Evolutionary conservation across 345 rosid genomes (phyloP).

Genomic region (Aethionema arabicum): DNA sequence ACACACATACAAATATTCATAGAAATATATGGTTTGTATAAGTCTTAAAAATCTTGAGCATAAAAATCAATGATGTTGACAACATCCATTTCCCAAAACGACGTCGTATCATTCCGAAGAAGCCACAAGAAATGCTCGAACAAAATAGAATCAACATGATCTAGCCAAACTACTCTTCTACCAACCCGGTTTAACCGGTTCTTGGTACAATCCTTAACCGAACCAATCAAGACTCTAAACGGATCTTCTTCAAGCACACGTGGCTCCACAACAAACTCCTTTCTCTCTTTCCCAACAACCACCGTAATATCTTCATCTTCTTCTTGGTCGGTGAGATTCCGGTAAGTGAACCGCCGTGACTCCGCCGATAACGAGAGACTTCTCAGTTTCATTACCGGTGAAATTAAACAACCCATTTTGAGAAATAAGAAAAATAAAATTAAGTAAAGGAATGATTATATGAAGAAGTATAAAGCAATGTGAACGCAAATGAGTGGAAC

Average conservation of each 20-base stretch:
- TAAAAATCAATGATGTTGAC: constrained; percentile 79
- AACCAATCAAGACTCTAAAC: constrained; percentile 54
- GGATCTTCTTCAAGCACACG: constrained; percentile 65
- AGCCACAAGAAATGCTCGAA: constrained; percentile 95
- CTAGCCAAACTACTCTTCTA: constrained; percentile 52
- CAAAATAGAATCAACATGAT: constrained; percentile 70
- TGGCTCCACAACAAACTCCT: constrained; percentile 67
- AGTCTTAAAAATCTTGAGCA: constrained; percentile 49
- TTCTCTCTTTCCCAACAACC: constrained; percentile 80
- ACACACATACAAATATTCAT: not conserved
- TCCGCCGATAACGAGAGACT: constrained; percentile 38
- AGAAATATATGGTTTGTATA: not conserved
- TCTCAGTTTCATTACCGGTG: constrained; percentile 49
- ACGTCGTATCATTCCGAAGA: constrained; percentile 63
- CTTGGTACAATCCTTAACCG: constrained; percentile 25
- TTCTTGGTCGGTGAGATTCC: constrained; percentile 32
- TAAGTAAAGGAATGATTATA: not conserved
- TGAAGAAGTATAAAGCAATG: not conserved
- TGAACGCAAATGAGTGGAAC: constrained; percentile 9
- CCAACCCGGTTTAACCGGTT: constrained; percentile 24
- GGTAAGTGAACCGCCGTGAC: constrained; percentile 50
- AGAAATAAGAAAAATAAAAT: constrained; percentile 11
- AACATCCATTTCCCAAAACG: constrained; percentile 68
- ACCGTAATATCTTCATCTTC: constrained; percentile 47
- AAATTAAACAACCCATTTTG: constrained; percentile 65